Evolutionary conservation across 2,329 filamentous ascomycete species (phyloP).

Genomic region (Phyllosticta paracitricarpa): DNA sequence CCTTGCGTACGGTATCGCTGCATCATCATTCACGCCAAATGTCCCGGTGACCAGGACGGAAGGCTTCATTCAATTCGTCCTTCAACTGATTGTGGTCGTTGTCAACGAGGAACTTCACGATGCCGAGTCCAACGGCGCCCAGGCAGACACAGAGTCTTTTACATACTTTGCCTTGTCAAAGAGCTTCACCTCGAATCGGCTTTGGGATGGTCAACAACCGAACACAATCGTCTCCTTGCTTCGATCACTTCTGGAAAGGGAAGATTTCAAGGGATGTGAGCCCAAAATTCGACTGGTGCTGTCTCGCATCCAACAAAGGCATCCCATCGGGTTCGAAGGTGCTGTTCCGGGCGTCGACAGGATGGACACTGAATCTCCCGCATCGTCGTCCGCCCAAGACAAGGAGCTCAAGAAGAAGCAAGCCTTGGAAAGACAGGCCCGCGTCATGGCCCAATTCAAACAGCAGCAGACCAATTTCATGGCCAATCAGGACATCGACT

Average conservation of each 20-base stretch:
- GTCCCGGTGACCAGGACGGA: slow-evolving; percentile 79
- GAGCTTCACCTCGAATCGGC: slow-evolving; percentile 38
- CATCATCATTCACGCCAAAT: slow-evolving; percentile 56
- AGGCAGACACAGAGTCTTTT: slow-evolving; percentile 51
- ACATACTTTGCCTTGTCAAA: slow-evolving; percentile 59
- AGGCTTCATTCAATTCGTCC: slow-evolving; percentile 79
- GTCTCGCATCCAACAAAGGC: slow-evolving; percentile 74
- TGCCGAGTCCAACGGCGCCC: slow-evolving; percentile 39
- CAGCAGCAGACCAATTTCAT: slow-evolving; percentile 94
- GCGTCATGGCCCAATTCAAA: slow-evolving; percentile 96
- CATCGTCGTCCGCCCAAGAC: slow-evolving; percentile 49
- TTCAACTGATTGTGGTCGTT: slow-evolving; percentile 80
- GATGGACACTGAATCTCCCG: slow-evolving; percentile 75
- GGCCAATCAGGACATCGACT: slow-evolving; percentile 79
- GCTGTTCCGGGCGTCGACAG: slow-evolving; percentile 64
- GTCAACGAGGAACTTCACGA: slow-evolving; percentile 67
- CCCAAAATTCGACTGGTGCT: slow-evolving; percentile 77
- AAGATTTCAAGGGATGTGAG: slow-evolving; percentile 72
- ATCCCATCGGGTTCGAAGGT: slow-evolving; percentile 60
- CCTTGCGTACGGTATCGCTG: slow-evolving; percentile 68
- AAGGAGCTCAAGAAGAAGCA: slow-evolving; percentile 84
- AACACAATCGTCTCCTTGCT: slow-evolving; percentile 44
- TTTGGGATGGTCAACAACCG: slow-evolving; percentile 12
- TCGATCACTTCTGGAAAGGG: slow-evolving; percentile 48
- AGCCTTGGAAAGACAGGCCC: slow-evolving; percentile 78